Base-by-base conservation (phyloP, 805 yeast species). In the Cyberlindnera sargentensis region DNA sequence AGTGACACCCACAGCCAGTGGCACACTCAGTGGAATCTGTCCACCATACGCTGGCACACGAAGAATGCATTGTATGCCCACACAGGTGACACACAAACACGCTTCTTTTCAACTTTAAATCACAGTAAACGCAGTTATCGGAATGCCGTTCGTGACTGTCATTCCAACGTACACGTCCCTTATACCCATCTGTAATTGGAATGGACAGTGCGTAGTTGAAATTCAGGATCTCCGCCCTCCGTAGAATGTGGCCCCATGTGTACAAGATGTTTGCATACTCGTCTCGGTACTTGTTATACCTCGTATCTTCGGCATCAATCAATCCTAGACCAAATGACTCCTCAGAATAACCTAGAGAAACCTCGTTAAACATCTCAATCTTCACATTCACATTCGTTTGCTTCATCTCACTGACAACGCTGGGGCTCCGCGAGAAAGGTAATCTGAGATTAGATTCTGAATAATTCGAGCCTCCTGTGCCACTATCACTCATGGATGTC, bases 41-140 rank as follows among this genome's bases (percentile, higher is more conserved):
- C 87, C 95, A 88, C 96, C 98, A 90, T 40, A 72, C 72, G 20
- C 71, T 63, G 0, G 95, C 93, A 66, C 98, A 90, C 24, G 68
- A 67, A 3, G 86, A 74, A 58, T 90, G 98, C 51, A 84, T 55
- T 3, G 85, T 68, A 62, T 91, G 97, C 44, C 79, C 83, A 63
- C 98, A 90, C 27, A 67, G 67, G 5, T 76, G 72, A 57, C 98
- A 90, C 0, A 77, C 73, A 29, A 81, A 78, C 29, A 83, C 69
- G 48, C 83, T 66, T 47, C 81, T 80, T 2, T 68, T 65, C 1
- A 84, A 80, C 29, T 75, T 66, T 47, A 80, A 63, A 11, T 74
- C 75, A 63, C 98, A 90, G 41, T 72, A 76, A 24, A 72, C 75
- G 58, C 97, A 89, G 49, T 71, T 70, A 39, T 44, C 48, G 8